Evolutionary conservation across 2,329 filamentous ascomycete genomes (phyloP).

Genomic region (Sclerotiophoma versabilis): DNA sequence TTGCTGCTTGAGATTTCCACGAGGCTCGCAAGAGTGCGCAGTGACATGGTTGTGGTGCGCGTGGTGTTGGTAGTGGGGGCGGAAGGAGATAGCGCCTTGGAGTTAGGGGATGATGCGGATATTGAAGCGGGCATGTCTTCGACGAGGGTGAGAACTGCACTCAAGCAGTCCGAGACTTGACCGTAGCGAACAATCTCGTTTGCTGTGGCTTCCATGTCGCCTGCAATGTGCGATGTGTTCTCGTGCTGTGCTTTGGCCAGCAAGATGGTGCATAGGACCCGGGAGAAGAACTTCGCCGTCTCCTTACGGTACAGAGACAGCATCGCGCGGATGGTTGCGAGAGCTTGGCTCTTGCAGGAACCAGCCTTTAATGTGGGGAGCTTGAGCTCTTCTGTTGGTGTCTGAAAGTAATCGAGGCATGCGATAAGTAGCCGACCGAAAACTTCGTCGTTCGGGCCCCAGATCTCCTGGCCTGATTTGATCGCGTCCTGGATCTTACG

Average conservation of each 20-base stretch:
- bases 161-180: constrained; percentile 62
- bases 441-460: constrained; percentile 71
- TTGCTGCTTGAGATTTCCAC: constrained; percentile 45
- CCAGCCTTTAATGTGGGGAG: constrained; percentile 69
- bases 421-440: constrained; percentile 73
- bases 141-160: constrained; percentile 48
- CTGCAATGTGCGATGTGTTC: constrained; percentile 73
- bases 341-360: constrained; percentile 76
- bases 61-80: constrained; percentile 25
- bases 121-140: constrained; percentile 39
- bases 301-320: constrained; percentile 71
- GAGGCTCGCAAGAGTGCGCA: constrained; percentile 49
- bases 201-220: constrained; percentile 75
- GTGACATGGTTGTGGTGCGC: constrained; percentile 49
- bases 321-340: constrained; percentile 76
- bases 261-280: constrained; percentile 72
- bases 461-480: constrained; percentile 67
- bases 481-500: constrained; percentile 78
- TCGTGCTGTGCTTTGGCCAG: constrained; percentile 71
- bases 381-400: constrained; percentile 55
- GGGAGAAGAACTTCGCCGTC: constrained; percentile 72
- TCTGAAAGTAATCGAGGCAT: constrained; percentile 75
- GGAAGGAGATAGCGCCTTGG: constrained; percentile 44
- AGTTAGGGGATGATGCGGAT: constrained; percentile 37
- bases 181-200: constrained; percentile 74